Evolutionary conservation across 2,329 filamentous ascomycete species (phyloP), one percentile per base, ranked within the genome.

Genomic region (Neonectria punicea): DNA sequence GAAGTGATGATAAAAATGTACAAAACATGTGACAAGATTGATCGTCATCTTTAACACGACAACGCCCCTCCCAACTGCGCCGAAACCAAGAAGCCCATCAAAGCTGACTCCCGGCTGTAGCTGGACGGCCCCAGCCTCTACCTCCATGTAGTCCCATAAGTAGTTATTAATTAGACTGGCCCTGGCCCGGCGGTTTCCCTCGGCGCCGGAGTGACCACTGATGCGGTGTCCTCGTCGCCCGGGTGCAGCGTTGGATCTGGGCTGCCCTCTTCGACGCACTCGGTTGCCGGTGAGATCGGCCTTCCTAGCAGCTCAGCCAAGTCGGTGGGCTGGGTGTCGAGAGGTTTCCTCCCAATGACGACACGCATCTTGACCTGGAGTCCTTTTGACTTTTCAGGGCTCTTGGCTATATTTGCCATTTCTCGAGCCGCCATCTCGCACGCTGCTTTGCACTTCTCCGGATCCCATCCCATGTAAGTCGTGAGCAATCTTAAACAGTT

Each of bases 381-480:
- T 0, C 78, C 77, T 57, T 81, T 81, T 7, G 76, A 78, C 60
- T 79, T 80, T 39, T 78, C 77, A 0, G 83, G 78, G 57, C 85
- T 80, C 54, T 83, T 82, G 32, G 86, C 84, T 25, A 86, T 75
- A 18, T 76, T 71, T 63, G 83, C 84, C 71, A 87, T 76, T 66
- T 87, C 85, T 61, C 80, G 75, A 2, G 83, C 83, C 5, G 84
- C 80, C 55, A 78, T 70, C 58, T 84, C 82, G 70, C 85, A 86
- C 25, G 81, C 77, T 30, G 76, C 74, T 51, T 83, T 82, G 62
- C 85, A 85, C 36, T 82, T 77, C 1, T 85, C 80, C 0, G 83
- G 76, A 22, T 84, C 81, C 85, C 86, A 88, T 8, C 79, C 83
- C 77, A 86, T 82, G 53, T 86, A 78, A 67, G 81, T 82, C 1